These are phyloP conservation scores for Aquilaria yunnanensis DNA, from an alignment of 345 rosid genomes.

Conservation along the genomic window DNA sequence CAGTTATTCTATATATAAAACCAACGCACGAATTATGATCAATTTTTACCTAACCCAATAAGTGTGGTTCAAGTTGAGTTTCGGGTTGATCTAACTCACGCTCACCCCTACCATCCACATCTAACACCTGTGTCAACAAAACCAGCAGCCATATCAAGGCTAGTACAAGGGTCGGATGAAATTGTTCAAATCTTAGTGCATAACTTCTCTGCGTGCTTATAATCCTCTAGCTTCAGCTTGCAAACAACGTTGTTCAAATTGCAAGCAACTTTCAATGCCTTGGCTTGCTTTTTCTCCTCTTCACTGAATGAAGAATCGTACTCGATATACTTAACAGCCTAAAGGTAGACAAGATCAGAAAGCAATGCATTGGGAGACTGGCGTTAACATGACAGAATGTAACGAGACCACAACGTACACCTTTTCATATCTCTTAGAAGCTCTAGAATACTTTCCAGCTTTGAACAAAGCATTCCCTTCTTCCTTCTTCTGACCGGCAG, in stretches of 20 bases:
- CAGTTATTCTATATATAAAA: no score
- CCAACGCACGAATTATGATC: no score
- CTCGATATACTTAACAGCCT: conserved; percentile 81
- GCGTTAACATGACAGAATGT: no score
- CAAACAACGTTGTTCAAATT: conserved; percentile 88
- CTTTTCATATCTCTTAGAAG: conserved; percentile 91
- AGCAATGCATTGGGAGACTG: no score
- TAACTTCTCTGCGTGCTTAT: conserved; percentile 68
- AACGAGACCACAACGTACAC: conserved; percentile 19
- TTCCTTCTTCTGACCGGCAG: conserved; percentile 88
- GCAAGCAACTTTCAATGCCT: conserved; percentile 75
- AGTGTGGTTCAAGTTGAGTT: no score
- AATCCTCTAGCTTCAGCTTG: conserved; percentile 73
- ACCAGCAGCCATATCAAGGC: not conserved
- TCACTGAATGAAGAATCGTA: conserved; percentile 70
- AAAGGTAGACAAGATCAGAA: not conserved
- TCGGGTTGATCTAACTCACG: no score
- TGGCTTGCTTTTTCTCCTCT: conserved; percentile 78
- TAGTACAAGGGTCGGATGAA: no score
- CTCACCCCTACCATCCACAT: conserved; percentile 7
- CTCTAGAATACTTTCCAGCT: conserved; percentile 69
- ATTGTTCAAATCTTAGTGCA: conserved; percentile 26
- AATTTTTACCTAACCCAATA: no score
- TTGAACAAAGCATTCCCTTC: conserved; percentile 80
- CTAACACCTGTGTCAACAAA: conserved; percentile 44